Base-by-base conservation (phyloP, 345 rosid species). In the Chamaenerion angustifolium region DNA sequence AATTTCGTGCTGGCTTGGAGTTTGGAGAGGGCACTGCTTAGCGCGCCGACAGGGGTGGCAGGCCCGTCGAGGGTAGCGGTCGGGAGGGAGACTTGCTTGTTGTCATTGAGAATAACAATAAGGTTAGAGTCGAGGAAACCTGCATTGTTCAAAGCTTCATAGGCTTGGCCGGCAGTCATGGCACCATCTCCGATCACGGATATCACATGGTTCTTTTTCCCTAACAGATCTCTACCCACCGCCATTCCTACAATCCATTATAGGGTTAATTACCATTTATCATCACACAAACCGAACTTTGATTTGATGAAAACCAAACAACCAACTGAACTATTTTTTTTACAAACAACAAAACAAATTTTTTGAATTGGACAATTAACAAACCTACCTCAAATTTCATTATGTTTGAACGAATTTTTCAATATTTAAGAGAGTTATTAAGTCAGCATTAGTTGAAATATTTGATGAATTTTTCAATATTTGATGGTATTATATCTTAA, bases 221-320 rank as follows among this genome's bases (percentile, higher is more conserved):
- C 76, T 12, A 76, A 51, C 17, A 82, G 56, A 52, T 82, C 90
- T 54, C 85, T 70, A 9, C 58, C 90, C n/a, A 79, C 81, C 4
- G 90, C 90, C 90, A 82, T 82, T 14, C 85, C 88, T 81, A 10
- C 16, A n/a, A n/a, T n/a, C n/a, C n/a, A n/a, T n/a, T n/a, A n/a
- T n/a, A n/a, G n/a, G n/a, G n/a, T n/a, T n/a, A n/a, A n/a, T n/a
- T n/a, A n/a, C n/a, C n/a, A n/a, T n/a, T n/a, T n/a, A n/a, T n/a
- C n/a, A n/a, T n/a, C n/a, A n/a, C n/a, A n/a, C n/a, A n/a, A n/a
- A n/a, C n/a, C n/a, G n/a, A n/a, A n/a, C n/a, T n/a, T n/a, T n/a
- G n/a, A n/a, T n/a, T n/a, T n/a, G n/a, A n/a, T n/a, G n/a, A n/a
- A n/a, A n/a, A n/a, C n/a, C n/a, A n/a, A n/a, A n/a, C n/a, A n/a